phyloP scores from a whole-genome alignment of 2,329 filamentous ascomycete genomes.

The Lithohypha guttulata region DNA sequence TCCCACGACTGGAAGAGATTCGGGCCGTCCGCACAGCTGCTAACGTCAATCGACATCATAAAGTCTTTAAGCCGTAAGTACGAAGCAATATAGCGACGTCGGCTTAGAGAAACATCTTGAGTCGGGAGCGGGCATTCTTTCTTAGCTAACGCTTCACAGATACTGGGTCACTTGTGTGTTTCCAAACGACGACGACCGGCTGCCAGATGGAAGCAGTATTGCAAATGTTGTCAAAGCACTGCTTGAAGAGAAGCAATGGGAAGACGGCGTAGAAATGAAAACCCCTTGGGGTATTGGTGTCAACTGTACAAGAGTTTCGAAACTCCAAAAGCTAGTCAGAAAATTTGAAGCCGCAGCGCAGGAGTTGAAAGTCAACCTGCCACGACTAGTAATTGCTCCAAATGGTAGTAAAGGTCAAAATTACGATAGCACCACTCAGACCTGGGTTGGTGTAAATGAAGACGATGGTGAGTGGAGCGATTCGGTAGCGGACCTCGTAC shows the following conservation, averaged over 20 bases:
- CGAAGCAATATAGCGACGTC: no score
- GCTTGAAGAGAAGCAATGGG: constrained; percentile 19
- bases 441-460: constrained; percentile 39
- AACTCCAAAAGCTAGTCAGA: constrained; percentile 23
- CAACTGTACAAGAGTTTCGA: constrained; percentile 47
- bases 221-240: constrained; percentile 34
- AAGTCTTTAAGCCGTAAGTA: constrained; percentile 26
- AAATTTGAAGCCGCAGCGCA: constrained; percentile 27
- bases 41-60: constrained; percentile 21
- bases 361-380: constrained; percentile 32
- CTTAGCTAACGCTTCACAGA: no score
- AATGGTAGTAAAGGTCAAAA: constrained; percentile 59
- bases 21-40: constrained; percentile 42
- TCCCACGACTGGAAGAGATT: constrained; percentile 54
- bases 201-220: constrained; percentile 48
- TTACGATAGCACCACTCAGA: constrained; percentile 53
- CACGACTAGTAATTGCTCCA: constrained; percentile 53
- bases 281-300: constrained; percentile 54
- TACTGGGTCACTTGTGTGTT: constrained; percentile 58
- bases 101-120: no score
- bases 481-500: constrained; percentile 23
- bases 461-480: constrained; percentile 25
- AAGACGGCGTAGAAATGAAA: constrained; percentile 3
- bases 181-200: constrained; percentile 40
- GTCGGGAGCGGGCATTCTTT: no score